A percentile compares a stretch with the other conserved stretches of the same genome.
Conservation (phyloP, 2,329 filamentous ascomycete genomes). For the Alternaria viburni region DNA sequence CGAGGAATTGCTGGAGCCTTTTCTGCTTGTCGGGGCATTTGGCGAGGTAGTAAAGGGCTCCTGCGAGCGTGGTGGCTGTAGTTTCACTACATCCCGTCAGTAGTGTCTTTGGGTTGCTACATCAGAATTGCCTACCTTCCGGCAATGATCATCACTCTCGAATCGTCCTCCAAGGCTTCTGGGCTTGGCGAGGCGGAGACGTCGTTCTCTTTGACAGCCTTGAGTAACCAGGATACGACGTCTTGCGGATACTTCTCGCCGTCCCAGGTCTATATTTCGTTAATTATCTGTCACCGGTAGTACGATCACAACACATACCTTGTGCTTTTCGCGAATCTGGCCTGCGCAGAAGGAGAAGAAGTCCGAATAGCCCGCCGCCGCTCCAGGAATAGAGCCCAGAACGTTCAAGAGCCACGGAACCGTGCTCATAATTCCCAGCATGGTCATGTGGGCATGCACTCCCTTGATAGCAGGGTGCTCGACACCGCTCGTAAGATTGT, state of each 20-base stretch:
- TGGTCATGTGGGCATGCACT: conserved; percentile 46
- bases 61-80: conserved; percentile 39
- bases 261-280: conserved; percentile 21
- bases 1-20: conserved; percentile 42
- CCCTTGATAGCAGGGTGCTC: conserved; percentile 42
- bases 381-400: conserved; percentile 38
- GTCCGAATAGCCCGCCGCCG: conserved; percentile 29
- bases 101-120: neutral
- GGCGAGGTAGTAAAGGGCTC: conserved; percentile 42
- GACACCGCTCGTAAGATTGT: conserved; percentile 27
- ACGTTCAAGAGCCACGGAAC: conserved; percentile 49
- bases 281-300: neutral
- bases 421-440: conserved; percentile 40
- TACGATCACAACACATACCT: conserved; percentile 21
- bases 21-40: conserved; percentile 34
- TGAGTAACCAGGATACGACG: conserved; percentile 51
- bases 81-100: conserved; percentile 41
- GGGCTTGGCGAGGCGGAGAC: conserved; percentile 40
- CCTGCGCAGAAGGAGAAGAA: conserved; percentile 41
- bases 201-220: conserved; percentile 48
- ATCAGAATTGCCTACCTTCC: conserved; percentile 25
- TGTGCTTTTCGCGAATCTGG: conserved; percentile 42
- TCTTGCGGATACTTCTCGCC: conserved; percentile 41
- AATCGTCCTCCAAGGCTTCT: conserved; percentile 43
- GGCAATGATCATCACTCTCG: conserved; percentile 43